Evolutionary conservation across 768 basidiomycete species (phyloP), one percentile per base, ranked within the genome.

Genomic region (Macrolepiota fuliginosa): DNA sequence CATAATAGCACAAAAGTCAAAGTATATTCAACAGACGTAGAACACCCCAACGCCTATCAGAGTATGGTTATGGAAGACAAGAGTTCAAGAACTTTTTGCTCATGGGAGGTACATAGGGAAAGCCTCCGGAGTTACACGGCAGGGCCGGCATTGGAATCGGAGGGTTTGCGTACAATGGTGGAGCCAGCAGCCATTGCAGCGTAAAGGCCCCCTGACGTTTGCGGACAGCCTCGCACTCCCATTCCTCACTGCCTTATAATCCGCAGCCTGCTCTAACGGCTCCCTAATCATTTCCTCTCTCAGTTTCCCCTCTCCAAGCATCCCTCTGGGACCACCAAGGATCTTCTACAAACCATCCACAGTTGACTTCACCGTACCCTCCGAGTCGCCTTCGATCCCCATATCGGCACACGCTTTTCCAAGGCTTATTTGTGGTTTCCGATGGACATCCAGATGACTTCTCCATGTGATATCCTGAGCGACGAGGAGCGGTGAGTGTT

Each of bases 381-480:
- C 76, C 13, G 90, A 58, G 49, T 83, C 56, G 11, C 72, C 71
- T n/a, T 67, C 69, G 7, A 71, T 42, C 68, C 73, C 76, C 86
- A 93, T 90, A 37, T 90, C 83, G 19, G 98, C 74, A 3, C 79
- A 77, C 0, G 87, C 11, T 54, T 32, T 3, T 63, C 54, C 4
- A 79, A 72, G 7, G 98, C 86, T 64, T 84, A 80, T 64, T 95
- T 84, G 0, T 77, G 71, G n/a, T 75, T 64, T 25, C 74, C 76
- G 56, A 98, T 74, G 76, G 98, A 98, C 73, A 78, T 79, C 86
- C 88, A 87, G n/a, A 98, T 72, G 22, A 96, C 83, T 4, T 83
- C 79, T 72, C 97, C 95, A 73, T 98, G 92, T 29, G 73, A 67
- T 58, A 80, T 82, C n/a, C 74, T 70, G 15, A 70, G 58, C 9